These are phyloP conservation scores for Borovskyia barvae DNA, from an alignment of 208 protist genomes.

Conservation along the genomic window DNA sequence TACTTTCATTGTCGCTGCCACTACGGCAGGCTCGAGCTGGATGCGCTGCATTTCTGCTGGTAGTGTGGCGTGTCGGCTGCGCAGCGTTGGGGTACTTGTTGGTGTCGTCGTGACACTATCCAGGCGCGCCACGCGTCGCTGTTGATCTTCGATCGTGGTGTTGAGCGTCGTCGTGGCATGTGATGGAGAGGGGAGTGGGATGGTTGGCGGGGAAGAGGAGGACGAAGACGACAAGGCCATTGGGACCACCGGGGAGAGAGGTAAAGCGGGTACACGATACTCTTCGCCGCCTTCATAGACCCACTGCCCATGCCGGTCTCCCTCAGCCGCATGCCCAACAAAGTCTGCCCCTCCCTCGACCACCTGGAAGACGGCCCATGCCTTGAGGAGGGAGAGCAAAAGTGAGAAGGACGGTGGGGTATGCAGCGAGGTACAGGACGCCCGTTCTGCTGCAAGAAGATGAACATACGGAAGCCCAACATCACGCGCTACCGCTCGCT, in stretches of 20 bases:
- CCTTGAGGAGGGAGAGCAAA: slow-evolving; percentile 47
- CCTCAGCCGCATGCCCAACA: not conserved
- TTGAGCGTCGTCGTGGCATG: slow-evolving; percentile 27
- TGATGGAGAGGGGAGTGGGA: slow-evolving; percentile 21
- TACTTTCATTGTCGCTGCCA: not conserved
- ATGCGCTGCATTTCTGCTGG: slow-evolving; percentile 30
- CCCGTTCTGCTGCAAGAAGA: slow-evolving; percentile 45
- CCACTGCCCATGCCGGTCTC: too few species aligned
- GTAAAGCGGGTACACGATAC: too few species aligned
- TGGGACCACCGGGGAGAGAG: too few species aligned
- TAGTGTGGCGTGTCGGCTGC: slow-evolving; percentile 20
- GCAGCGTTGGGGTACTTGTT: slow-evolving; percentile 20
- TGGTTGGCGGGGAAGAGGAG: slow-evolving; percentile 2
- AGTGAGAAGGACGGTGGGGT: slow-evolving; percentile 25
- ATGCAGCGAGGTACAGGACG: slow-evolving; percentile 19
- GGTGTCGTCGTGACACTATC: slow-evolving; percentile 21
- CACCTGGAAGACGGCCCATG: slow-evolving; percentile 46
- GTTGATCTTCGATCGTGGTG: slow-evolving; percentile 24
- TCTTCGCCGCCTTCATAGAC: too few species aligned
- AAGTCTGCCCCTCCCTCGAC: slow-evolving; percentile 15
- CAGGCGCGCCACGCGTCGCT: slow-evolving; percentile 27
- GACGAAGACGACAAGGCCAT: too few species aligned
- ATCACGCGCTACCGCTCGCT: slow-evolving; percentile 36
- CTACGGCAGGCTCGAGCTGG: slow-evolving; percentile 12
- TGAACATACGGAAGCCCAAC: slow-evolving; percentile 67